Base-by-base conservation (phyloP, 1,284 basidiomycete genomes). In the Wolfiporia cocos region DNA sequence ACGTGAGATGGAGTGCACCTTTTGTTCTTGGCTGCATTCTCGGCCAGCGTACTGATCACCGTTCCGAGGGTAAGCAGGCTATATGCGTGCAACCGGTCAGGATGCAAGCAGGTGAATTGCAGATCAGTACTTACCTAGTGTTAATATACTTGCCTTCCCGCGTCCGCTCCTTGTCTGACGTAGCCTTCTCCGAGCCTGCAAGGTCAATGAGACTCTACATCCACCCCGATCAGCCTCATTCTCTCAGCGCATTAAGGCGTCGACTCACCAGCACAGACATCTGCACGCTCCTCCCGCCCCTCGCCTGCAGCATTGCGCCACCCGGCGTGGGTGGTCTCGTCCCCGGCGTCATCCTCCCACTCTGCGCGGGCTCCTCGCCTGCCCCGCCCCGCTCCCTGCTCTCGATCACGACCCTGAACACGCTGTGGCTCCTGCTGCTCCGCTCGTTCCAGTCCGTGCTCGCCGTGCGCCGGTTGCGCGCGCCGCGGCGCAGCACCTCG, bases 371-470 rank as follows among this genome's bases (percentile, higher is more conserved):
- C 9, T 74, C 70, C 36, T 60, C 65, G 33, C 58, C 62, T 4
- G 24, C 23, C 54, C 53, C 1, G 0, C 77, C 74, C 42, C 85
- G 64, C 55, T 88, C 85, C 39, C 88, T 68, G 52, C 83, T 86
- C 63, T 91, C 87, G 33, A 91, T 78, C 1, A 94, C 91, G 28
- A 95, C 76, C 33, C 92, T 73, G 65, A 97, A 95, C 0, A 97
- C 87, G 48, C 88, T 92, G 63, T 98, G 95, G 65, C 86, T 91
- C 18, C 95, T 74, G 53, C 88, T 92, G 65, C 88, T 92, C 33
- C 93, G 69, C 55, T 93, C 90, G 61, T 99, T 99, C 92, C 93
- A 99, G 61, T 99, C 95, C 12, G 95, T 99, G 50, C 83, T 88
- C 0, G 93, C 94, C 3, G 93, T 94, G 50, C 93, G 76, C 31